Base-by-base conservation (phyloP, 768 basidiomycete genomes). In the button mushroom (Agaricus bisporus) region DNA sequence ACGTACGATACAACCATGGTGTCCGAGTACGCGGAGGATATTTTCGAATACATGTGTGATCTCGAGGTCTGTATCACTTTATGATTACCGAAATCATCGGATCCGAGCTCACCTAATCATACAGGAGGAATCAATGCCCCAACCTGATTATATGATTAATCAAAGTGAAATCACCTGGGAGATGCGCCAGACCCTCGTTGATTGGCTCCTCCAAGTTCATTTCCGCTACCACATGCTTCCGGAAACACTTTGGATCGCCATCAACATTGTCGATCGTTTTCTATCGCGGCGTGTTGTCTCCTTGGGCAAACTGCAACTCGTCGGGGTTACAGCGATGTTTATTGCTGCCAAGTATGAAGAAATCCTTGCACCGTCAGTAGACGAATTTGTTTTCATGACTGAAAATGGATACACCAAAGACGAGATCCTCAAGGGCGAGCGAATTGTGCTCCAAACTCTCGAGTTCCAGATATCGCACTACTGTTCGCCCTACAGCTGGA, bases 291-390 rank as follows among this genome's bases (percentile, higher is more conserved):
- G 92, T 29, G 84, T 91, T 52, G 92, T 95, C 15, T 91, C 88
- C 3, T 73, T 94, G 38, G 81, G 89, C 63, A 95, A 94, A 72
- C 83, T 95, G 46, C 92, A 95, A 71, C 86, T 99, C 25, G 97
- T 99, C 52, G 97, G 97, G 25, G 90, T 99, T 57, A 97, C 95
- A 0, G 95, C 97, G 45, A 95, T 99, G 89, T 98, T 98, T 76
- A 87, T 99, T 60, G 97, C 97, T 0, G 88, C 93, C 54, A 99
- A 99, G 71, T 99, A 98, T 73, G 97, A 99, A 70, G 97, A 99
- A 70, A 98, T 99, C 64, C 79, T 99, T 54, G 95, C 97, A 0
- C 97, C 97, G 0, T 88, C 86, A 5, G 92, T 95, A 15, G 93
- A 97, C n/a, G 95, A 98, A 69, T 99, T 98, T 62, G 94, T 97